Evolutionary conservation across 1,284 basidiomycete species (phyloP), one percentile per base, ranked within the genome.

Genomic region (Trichosporon sp.): DNA sequence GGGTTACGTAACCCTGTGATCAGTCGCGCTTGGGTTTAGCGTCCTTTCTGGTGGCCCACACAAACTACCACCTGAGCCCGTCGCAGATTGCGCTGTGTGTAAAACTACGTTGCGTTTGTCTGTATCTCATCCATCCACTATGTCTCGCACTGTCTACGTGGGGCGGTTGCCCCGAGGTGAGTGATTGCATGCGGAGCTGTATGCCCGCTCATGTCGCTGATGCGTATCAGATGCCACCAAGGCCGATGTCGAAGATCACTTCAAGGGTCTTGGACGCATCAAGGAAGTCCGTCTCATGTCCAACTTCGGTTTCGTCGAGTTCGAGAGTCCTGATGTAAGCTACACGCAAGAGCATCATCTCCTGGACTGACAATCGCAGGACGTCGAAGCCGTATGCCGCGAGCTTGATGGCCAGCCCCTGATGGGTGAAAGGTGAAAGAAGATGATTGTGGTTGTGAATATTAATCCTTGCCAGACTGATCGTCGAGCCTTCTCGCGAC

Each of bases 301-400:
- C 62, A 91, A 91, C 46, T 96, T 95, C 74, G 94, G 92, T 58
- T 96, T 97, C 76, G 87, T 96, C 72, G 94, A 96, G 81, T 96
- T 94, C 73, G 93, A 94, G 78, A 89, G 82, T 72, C 81, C 87
- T 32, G 88, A 89, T 81, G 90, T 86, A 74, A 65, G 80, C 70
- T 27, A 7, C 2, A 10, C n/a, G 5, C 44, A 21, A 6, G 11
- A 23, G 9, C n/a, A 9, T 19, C n/a, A 8, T 7, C 4, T 44
- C 13, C 5, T 16, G 31, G 3, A 36, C 59, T 61, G 16, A 65
- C 37, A 37, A 40, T 31, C 58, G 31, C 70, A 94, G 89, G 95
- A 96, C 70, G 94, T 94, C 10, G 94, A 97, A 76, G 91, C 95
- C 75, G 93, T 91, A 52, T 86, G 94, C 37, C 84, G 87, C 62